Evolutionary conservation across 1,284 basidiomycete genomes (phyloP).

Genomic region (Pseudozyma sp.): DNA sequence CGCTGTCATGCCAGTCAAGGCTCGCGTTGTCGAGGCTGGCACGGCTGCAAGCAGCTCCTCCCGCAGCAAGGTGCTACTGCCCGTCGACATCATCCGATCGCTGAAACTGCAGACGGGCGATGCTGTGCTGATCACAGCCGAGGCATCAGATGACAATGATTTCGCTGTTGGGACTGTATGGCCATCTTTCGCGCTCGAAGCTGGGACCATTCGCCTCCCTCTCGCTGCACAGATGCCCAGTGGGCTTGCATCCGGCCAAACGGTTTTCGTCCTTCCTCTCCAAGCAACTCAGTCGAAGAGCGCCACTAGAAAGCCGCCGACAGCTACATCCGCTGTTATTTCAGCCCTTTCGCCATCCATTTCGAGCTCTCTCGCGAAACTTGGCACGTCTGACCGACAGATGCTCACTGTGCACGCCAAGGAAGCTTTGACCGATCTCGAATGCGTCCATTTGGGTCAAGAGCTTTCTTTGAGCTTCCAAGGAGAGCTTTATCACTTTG

Average conservation of each 20-base stretch:
- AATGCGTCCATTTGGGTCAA: conserved; percentile 17
- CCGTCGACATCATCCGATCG: conserved; percentile 32
- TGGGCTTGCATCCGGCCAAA: conserved; percentile 20
- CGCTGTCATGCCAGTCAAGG: background rate
- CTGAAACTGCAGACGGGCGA: conserved; percentile 46
- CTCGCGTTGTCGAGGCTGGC: conserved; percentile 21
- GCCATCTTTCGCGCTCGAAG: conserved; percentile 40
- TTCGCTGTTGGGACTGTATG: conserved; percentile 35
- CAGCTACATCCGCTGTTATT: conserved; percentile 43
- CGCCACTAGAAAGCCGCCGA: conserved; percentile 19
- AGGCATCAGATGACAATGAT: background rate
- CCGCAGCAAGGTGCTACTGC: conserved; percentile 33
- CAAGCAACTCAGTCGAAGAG: conserved; percentile 13
- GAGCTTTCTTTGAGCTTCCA: conserved; percentile 25
- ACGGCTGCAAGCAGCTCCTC: conserved; percentile 34
- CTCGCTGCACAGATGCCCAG: conserved; percentile 8
- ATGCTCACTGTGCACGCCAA: conserved; percentile 69
- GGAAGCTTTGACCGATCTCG: conserved; percentile 68
- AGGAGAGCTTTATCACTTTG: conserved; percentile 10
- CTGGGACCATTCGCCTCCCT: conserved; percentile 31
- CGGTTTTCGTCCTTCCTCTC: conserved; percentile 17
- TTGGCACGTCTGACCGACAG: conserved; percentile 69
- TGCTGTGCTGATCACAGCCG: conserved; percentile 17
- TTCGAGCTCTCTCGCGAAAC: conserved; percentile 21
- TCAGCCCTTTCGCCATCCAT: conserved; percentile 11